Evolutionary conservation across 2,329 filamentous ascomycete species (phyloP).

Genomic region (Lomentospora prolificans): DNA sequence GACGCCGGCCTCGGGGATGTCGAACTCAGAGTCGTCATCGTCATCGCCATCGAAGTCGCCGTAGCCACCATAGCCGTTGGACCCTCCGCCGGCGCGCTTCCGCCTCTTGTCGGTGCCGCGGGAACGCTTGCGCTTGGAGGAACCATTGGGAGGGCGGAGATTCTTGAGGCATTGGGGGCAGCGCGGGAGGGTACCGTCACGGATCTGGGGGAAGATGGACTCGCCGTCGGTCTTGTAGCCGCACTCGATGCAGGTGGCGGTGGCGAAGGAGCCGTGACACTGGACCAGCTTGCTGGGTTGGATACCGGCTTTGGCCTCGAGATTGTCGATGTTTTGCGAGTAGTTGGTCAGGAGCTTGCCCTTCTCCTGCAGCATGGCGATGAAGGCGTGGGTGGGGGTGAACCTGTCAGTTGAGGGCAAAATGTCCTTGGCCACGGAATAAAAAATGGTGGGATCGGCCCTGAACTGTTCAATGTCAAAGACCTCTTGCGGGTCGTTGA

Average conservation of each 20-base stretch:
- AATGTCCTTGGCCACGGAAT: conserved; percentile 83
- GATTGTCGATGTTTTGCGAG: conserved; percentile 97
- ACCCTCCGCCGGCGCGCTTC: conserved; percentile 22
- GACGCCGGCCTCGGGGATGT: conserved; percentile 59
- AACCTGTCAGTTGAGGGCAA: conserved; percentile 69
- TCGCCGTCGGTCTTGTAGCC: conserved; percentile 64
- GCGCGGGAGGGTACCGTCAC: conserved; percentile 62
- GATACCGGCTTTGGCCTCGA: conserved; percentile 82
- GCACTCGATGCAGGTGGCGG: conserved; percentile 80
- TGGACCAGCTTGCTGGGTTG: conserved; percentile 75
- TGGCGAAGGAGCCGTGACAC: conserved; percentile 93
- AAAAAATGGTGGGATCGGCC: conserved; percentile 82
- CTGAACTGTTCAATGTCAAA: conserved; percentile 86
- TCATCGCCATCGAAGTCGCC: conserved; percentile 22
- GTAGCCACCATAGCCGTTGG: too few species aligned
- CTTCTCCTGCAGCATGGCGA: conserved; percentile 77
- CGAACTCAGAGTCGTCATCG: conserved; percentile 33
- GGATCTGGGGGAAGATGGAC: conserved; percentile 70
- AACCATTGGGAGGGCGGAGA: conserved; percentile 15
- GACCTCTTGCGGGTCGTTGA: conserved; percentile 82
- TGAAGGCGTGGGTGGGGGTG: conserved; percentile 91
- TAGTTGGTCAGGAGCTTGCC: conserved; percentile 92
- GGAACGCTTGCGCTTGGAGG: conserved; percentile 29
- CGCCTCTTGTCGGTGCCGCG: conserved; percentile 29
- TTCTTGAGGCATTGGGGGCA: conserved; percentile 61